Evolutionary conservation across 169 alveolate genomes (phyloP).

Genomic region (Plasmodium malariae): DNA sequence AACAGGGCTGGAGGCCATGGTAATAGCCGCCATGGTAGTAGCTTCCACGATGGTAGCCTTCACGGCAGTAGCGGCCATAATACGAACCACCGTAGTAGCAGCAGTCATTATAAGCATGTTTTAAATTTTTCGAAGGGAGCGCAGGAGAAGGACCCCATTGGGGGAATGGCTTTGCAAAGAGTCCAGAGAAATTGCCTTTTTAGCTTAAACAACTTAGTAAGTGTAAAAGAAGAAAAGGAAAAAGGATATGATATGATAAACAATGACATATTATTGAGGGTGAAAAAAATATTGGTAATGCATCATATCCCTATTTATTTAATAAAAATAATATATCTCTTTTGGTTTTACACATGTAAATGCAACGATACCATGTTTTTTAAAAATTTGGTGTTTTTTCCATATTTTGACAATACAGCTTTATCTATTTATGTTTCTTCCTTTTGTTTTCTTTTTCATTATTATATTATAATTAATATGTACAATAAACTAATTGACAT

Average conservation of each 20-base stretch:
- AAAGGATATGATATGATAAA: constrained; percentile 10
- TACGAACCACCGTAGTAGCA: neutral
- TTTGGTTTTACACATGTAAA: constrained; percentile 39
- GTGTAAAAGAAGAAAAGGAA: constrained; percentile 10
- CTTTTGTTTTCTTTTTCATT: constrained; percentile 42
- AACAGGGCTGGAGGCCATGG: neutral
- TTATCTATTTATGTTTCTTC: constrained; percentile 47
- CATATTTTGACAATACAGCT: constrained; percentile 46
- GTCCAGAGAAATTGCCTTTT: constrained; percentile 3
- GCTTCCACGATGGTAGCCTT: neutral
- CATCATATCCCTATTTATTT: constrained; percentile 60
- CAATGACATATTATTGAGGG: constrained; percentile 17
- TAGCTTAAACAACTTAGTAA: constrained; percentile 13
- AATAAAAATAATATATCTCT: constrained; percentile 41
- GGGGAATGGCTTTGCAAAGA: neutral
- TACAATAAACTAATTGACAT: constrained; percentile 38
- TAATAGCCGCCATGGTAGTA: neutral
- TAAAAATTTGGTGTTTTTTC: constrained; percentile 29
- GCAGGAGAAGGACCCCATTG: neutral
- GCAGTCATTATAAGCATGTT: neutral
- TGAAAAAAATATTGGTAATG: constrained; percentile 32
- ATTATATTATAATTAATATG: constrained; percentile 45
- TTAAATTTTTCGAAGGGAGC: neutral
- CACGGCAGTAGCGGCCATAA: neutral
- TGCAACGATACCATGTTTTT: constrained; percentile 25